These are phyloP conservation scores for Ophiostoma pallidulum DNA, from an alignment of 2,329 filamentous ascomycete genomes.

Conservation along the genomic window DNA sequence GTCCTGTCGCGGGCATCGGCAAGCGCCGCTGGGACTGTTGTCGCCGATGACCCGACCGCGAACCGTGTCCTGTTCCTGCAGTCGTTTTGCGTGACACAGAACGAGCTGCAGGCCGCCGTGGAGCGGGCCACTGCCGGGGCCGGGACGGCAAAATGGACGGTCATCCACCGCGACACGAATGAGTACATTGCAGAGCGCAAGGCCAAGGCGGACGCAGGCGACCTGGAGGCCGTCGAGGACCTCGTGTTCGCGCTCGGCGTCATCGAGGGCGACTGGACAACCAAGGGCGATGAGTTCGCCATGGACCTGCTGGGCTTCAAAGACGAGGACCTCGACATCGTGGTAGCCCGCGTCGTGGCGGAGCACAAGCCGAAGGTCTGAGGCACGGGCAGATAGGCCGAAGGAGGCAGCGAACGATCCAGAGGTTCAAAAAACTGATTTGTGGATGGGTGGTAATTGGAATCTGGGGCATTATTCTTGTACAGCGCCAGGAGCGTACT, in stretches of 20 bases:
- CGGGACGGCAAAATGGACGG: slow-evolving; percentile 20
- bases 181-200: slow-evolving; percentile 31
- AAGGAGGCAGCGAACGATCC: no score
- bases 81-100: slow-evolving; percentile 31
- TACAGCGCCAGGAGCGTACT: no score
- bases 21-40: no score
- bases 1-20: slow-evolving; percentile 23
- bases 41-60: slow-evolving; percentile 16
- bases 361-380: not conserved
- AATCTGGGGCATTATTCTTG: no score
- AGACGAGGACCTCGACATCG: slow-evolving; percentile 36
- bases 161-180: slow-evolving; percentile 27
- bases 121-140: slow-evolving; percentile 22
- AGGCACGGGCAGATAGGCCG: no score
- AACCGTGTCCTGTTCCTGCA: slow-evolving; percentile 31
- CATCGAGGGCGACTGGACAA: slow-evolving; percentile 40
- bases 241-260: slow-evolving; percentile 41
- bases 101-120: slow-evolving; percentile 26
- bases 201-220: slow-evolving; percentile 28
- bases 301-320: slow-evolving; percentile 38
- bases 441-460: no score
- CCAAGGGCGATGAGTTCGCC: slow-evolving; percentile 30
- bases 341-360: slow-evolving; percentile 27
- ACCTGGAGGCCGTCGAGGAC: slow-evolving; percentile 32
- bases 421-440: no score